A percentile compares a stretch with the other conserved stretches of the same genome.
Evolutionary conservation across 1,284 basidiomycete species (phyloP).

Genomic region (Cutaneotrichosporon cyanovorans): DNA sequence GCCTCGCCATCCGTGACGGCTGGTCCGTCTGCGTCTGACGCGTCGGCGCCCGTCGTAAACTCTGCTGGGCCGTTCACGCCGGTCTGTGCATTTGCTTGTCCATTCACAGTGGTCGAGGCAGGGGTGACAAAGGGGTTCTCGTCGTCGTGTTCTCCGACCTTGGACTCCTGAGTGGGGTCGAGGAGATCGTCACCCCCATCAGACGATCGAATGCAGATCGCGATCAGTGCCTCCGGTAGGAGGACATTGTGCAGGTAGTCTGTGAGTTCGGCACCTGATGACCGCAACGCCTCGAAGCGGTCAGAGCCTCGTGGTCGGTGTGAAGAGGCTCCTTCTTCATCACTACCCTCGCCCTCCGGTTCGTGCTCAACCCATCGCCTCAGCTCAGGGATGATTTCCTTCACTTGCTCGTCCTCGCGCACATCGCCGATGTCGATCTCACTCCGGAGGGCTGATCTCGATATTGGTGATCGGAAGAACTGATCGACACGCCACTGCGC

Average conservation of each 20-base stretch:
- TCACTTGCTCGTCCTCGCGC: conserved; percentile 16
- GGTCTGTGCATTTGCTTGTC: no score
- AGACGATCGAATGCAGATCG: neutral
- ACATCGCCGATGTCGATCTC: conserved; percentile 23
- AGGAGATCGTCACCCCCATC: no score
- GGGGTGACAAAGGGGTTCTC: no score
- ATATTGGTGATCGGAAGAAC: conserved; percentile 13
- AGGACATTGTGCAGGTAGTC: conserved; percentile 21
- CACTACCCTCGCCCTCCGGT: conserved; percentile 1
- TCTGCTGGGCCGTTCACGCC: no score
- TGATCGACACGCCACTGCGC: conserved; percentile 28
- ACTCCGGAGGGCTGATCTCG: neutral
- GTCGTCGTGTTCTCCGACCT: no score
- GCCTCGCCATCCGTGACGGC: no score
- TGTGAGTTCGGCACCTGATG: conserved; percentile 1
- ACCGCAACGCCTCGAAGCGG: conserved; percentile 24
- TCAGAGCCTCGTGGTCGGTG: conserved; percentile 17
- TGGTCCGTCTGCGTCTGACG: no score
- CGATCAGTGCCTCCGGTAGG: conserved; percentile 26
- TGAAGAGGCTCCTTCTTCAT: no score
- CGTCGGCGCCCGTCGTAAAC: no score
- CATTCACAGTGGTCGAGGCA: no score
- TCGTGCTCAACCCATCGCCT: conserved; percentile 21
- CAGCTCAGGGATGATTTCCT: conserved; percentile 23
- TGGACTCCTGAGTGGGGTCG: no score